Percentiles rank a stretch among this genome's conserved stretches.
phyloP scores from a whole-genome alignment of 345 rosid species.

The Physaria fendleri region DNA sequence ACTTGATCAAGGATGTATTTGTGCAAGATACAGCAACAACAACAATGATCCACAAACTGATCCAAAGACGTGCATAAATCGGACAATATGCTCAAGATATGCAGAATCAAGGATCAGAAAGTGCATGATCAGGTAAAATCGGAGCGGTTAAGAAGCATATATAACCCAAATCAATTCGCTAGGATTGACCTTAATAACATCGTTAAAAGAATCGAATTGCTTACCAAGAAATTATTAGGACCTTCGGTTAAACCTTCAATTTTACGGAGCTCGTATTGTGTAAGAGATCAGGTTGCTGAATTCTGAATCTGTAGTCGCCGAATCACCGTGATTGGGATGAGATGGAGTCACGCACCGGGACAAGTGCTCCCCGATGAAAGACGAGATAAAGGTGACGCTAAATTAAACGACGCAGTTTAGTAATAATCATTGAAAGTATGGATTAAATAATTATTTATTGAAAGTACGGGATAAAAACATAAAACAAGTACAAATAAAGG shows the following conservation, averaged over 20 bases:
- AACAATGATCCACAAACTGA: neutral
- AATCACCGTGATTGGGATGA: constrained; percentile 4
- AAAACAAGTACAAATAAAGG: constrained; percentile 3
- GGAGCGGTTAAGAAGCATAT: neutral
- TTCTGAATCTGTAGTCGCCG: neutral
- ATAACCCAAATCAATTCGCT: neutral
- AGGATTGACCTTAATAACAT: neutral
- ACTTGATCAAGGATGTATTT: neutral
- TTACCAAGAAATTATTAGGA: neutral
- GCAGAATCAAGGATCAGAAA: neutral
- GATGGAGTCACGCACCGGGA: neutral
- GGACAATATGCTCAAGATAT: neutral
- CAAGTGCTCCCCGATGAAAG: neutral
- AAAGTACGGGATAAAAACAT: neutral
- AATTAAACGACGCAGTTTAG: neutral
- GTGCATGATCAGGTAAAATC: neutral
- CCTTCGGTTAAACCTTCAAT: neutral
- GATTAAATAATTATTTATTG: neutral
- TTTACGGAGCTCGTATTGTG: neutral
- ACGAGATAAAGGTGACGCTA: constrained; percentile 2
- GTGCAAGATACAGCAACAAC: neutral
- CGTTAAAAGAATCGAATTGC: neutral
- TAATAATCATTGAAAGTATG: neutral
- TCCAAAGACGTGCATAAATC: neutral
- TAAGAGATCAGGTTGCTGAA: neutral